Evolutionary conservation across 2,329 filamentous ascomycete species (phyloP).

Genomic region (Penicillium sp.): DNA sequence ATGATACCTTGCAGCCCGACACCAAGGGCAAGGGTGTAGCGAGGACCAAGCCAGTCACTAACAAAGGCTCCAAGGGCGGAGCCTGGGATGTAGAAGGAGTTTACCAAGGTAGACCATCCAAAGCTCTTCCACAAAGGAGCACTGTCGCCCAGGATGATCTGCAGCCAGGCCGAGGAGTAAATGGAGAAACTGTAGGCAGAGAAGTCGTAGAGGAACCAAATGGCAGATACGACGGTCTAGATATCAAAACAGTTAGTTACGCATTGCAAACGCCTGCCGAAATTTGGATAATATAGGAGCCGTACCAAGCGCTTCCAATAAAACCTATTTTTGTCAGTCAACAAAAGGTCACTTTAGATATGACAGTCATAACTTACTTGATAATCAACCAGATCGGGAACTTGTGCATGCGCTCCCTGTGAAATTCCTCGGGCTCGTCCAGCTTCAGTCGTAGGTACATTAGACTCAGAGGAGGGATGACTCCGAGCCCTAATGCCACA

Average conservation of each 20-base stretch:
- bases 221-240: conserved; percentile 59
- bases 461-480: conserved; percentile 70
- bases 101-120: conserved; percentile 85
- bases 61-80: conserved; percentile 72
- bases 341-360: conserved; percentile 25
- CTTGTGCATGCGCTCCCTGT: conserved; percentile 64
- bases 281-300: not conserved
- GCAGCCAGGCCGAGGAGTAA: conserved; percentile 64
- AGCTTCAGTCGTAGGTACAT: conserved; percentile 69
- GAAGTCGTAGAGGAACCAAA: conserved; percentile 90
- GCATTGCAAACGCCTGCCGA: not conserved
- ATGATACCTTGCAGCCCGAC: conserved; percentile 70
- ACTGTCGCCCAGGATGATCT: conserved; percentile 57
- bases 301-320: conserved; percentile 67
- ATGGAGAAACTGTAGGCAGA: conserved; percentile 80
- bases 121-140: conserved; percentile 71
- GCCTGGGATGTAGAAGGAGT: conserved; percentile 83
- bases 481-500: conserved; percentile 70
- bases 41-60: conserved; percentile 74
- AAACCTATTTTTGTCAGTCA: conserved; percentile 52
- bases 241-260: conserved; percentile 6
- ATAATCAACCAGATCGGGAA: conserved; percentile 52
- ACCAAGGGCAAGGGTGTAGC: conserved; percentile 66
- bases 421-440: conserved; percentile 74
- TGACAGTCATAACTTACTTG: conserved; percentile 36